Conservation (phyloP, 1,284 basidiomycete species). For the Cutaneotrichosporon curvatum region DNA sequence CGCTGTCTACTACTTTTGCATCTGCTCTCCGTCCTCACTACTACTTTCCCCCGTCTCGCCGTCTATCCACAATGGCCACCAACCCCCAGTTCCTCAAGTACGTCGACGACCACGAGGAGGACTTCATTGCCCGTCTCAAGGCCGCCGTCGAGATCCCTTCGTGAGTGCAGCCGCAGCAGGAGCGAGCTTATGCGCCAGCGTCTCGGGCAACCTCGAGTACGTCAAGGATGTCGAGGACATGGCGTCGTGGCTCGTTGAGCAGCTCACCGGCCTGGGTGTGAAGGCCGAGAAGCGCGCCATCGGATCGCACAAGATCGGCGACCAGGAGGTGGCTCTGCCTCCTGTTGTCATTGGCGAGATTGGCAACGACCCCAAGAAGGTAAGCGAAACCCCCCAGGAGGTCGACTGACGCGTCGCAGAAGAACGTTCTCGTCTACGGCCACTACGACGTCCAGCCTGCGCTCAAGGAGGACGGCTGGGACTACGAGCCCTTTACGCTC, state of each 20-base stretch:
- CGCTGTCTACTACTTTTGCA: background rate
- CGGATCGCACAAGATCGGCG: slow-evolving; percentile 73
- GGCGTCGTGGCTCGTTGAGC: slow-evolving; percentile 67
- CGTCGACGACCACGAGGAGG: slow-evolving; percentile 63
- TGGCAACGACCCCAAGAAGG: slow-evolving; percentile 71
- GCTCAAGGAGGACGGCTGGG: slow-evolving; percentile 77
- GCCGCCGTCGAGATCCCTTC: slow-evolving; percentile 85
- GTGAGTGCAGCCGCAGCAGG: slow-evolving; percentile 46
- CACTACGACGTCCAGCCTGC: slow-evolving; percentile 58
- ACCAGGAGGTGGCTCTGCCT: slow-evolving; percentile 68
- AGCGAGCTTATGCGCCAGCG: slow-evolving; percentile 22
- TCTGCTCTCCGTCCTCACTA: background rate
- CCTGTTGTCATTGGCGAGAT: slow-evolving; percentile 80
- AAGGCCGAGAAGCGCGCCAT: slow-evolving; percentile 65
- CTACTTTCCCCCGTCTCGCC: background rate
- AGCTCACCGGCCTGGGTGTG: slow-evolving; percentile 68
- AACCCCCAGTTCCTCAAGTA: slow-evolving; percentile 54
- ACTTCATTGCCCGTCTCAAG: slow-evolving; percentile 68
- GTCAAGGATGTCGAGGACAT: slow-evolving; percentile 73
- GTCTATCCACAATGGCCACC: slow-evolving; percentile 39
- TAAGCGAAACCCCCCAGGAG: slow-evolving; percentile 50
- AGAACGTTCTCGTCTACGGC: slow-evolving; percentile 86
- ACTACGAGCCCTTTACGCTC: slow-evolving; percentile 82
- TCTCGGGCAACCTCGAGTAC: slow-evolving; percentile 49
- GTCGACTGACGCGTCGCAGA: slow-evolving; percentile 54